phyloP scores from a whole-genome alignment of 2,329 filamentous ascomycete species.

The Xylariaceae sp. region DNA sequence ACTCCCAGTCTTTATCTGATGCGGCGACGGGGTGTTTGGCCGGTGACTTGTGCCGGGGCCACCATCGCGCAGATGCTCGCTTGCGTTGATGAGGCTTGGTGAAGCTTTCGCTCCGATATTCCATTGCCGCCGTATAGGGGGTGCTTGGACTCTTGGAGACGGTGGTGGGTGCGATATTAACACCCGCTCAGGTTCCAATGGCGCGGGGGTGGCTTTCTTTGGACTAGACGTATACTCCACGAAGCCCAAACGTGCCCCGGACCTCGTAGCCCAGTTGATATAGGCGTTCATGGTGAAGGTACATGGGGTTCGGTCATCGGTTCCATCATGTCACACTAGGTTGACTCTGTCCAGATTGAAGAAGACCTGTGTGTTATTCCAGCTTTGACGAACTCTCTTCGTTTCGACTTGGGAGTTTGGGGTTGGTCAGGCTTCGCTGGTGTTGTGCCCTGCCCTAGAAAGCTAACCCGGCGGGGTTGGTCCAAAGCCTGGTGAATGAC shows the following conservation, averaged over 20 bases:
- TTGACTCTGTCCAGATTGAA: not conserved
- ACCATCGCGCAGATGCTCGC: slow-evolving; percentile 3
- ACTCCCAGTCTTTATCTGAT: not conserved
- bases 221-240: slow-evolving; percentile 1
- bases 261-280: slow-evolving; percentile 14
- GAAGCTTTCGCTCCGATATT: not conserved
- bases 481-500: slow-evolving; percentile 2
- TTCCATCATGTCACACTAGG: too few species aligned
- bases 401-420: too few species aligned
- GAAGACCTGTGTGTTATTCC: too few species aligned
- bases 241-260: slow-evolving; percentile 5
- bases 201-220: not conserved
- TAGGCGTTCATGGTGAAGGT: slow-evolving; percentile 8
- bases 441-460: too few species aligned
- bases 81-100: not conserved
- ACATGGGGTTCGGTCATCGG: not conserved
- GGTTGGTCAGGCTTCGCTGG: too few species aligned
- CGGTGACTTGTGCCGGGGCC: not conserved
- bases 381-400: too few species aligned
- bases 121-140: slow-evolving; percentile 2
- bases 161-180: not conserved
- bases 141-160: slow-evolving; percentile 1
- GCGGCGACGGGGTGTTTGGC: not conserved
- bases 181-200: too few species aligned
- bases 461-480: slow-evolving; percentile 2